These are phyloP conservation scores for Emmonsiellopsis sp. DNA, from an alignment of 2,329 filamentous ascomycete species.

Conservation along the genomic window DNA sequence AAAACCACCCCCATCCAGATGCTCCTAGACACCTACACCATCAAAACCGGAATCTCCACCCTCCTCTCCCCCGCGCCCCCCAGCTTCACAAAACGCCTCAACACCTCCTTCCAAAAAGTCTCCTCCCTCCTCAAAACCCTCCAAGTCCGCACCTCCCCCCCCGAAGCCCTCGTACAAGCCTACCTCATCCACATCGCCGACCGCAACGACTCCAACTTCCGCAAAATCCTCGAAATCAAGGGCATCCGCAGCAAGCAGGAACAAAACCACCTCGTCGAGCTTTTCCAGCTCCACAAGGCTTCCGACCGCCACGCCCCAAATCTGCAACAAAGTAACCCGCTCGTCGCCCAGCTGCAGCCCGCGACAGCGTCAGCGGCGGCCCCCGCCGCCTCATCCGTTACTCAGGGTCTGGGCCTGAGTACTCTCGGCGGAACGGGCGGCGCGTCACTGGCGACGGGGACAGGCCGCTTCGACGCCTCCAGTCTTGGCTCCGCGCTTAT, in stretches of 20 bases:
- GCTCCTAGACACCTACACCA: slow-evolving; percentile 82
- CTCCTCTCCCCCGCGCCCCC: slow-evolving; percentile 51
- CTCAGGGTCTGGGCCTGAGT: slow-evolving; percentile 38
- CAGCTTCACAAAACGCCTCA: slow-evolving; percentile 77
- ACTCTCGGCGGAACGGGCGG: slow-evolving; percentile 36
- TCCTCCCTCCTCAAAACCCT: slow-evolving; percentile 93
- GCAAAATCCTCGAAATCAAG: slow-evolving; percentile 91
- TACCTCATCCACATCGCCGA: slow-evolving; percentile 97
- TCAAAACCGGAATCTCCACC: slow-evolving; percentile 40
- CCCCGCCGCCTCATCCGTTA: slow-evolving; percentile 29
- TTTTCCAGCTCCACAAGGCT: slow-evolving; percentile 79
- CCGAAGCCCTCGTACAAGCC: slow-evolving; percentile 89
- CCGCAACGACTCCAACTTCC: slow-evolving; percentile 87
- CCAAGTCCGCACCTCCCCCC: slow-evolving; percentile 82
- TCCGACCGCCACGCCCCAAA: slow-evolving; percentile 54
- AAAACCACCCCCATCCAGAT: slow-evolving; percentile 48
- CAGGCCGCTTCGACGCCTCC: slow-evolving; percentile 66
- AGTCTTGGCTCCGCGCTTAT: slow-evolving; percentile 80
- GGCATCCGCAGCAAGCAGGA: slow-evolving; percentile 74
- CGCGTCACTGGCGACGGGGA: slow-evolving; percentile 32
- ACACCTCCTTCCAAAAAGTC: slow-evolving; percentile 72
- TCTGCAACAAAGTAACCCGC: slow-evolving; percentile 59
- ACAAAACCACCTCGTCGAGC: slow-evolving; percentile 71
- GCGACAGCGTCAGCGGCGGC: slow-evolving; percentile 16
- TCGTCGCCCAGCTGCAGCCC: slow-evolving; percentile 56